These are phyloP conservation scores for Phytophthora niederhauseri DNA, from an alignment of 352 stramenopile species.

Conservation along the genomic window DNA sequence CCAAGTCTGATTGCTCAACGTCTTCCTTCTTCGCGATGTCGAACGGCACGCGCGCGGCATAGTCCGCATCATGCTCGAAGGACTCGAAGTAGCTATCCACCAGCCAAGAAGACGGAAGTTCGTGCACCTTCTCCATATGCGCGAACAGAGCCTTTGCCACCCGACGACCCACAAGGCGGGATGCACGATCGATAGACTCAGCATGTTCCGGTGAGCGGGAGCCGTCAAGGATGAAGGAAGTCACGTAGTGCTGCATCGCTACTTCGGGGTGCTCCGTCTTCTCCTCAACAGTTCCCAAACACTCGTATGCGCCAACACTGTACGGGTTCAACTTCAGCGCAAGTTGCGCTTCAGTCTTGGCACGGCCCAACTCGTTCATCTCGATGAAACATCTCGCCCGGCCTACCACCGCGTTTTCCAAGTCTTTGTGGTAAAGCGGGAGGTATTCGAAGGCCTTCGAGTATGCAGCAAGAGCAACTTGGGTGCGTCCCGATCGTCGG, in stretches of 20 bases:
- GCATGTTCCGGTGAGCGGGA: constrained; percentile 74
- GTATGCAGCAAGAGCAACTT: constrained; percentile 65
- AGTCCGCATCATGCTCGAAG: constrained; percentile 82
- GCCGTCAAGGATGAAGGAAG: constrained; percentile 81
- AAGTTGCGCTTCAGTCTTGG: constrained; percentile 50
- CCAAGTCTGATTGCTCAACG: constrained; percentile 45
- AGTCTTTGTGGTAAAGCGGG: constrained; percentile 69
- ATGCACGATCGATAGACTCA: constrained; percentile 76
- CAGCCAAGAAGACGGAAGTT: constrained; percentile 79
- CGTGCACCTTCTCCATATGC: constrained; percentile 71
- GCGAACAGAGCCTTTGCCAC: constrained; percentile 75
- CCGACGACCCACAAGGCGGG: constrained; percentile 63
- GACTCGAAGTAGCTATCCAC: constrained; percentile 88
- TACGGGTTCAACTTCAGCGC: constrained; percentile 71
- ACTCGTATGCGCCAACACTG: constrained; percentile 71
- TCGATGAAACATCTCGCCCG: constrained; percentile 67
- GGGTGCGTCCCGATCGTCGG: constrained; percentile 49
- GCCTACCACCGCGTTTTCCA: constrained; percentile 62
- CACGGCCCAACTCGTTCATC: constrained; percentile 48
- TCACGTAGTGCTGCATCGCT: constrained; percentile 88
- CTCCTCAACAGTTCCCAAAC: constrained; percentile 69
- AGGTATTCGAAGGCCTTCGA: constrained; percentile 65
- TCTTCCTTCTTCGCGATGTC: constrained; percentile 66
- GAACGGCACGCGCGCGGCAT: constrained; percentile 55
- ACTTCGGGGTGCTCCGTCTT: constrained; percentile 49